Evolutionary conservation across 106 monocot genomes (phyloP), one percentile per base, ranked within the genome.

Genomic region (Platanthera zijinensis): DNA sequence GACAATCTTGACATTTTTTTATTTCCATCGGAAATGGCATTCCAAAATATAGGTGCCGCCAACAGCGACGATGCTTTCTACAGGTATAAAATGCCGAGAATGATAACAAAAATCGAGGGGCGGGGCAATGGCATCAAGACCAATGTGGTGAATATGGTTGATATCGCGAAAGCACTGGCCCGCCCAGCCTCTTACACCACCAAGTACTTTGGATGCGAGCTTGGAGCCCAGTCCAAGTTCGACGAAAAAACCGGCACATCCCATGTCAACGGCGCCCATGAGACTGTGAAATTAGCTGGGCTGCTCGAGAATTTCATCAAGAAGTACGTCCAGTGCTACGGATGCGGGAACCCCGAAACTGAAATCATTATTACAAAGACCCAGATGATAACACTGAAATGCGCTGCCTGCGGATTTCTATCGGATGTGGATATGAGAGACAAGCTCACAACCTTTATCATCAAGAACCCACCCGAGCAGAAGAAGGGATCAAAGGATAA

Each of bases 21-120:
- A n/a, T 28, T 9, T 57, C 28, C 30, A 72, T 28, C n/a, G 9
- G 52, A 79, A 78, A 93, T 93, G 90, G 84, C 90, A 56, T 62
- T 90, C 48, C 90, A 82, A 57, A 93, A 90, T 54, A 93, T 93
- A 48, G 93, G 93, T 63, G 93, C 93, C 54, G 74, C 83, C 71
- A 93, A 88, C 84, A 90, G 86, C 3, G 93, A 93, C 52, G 93
- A 90, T 83, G 93, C 93, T 83, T 93, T 93, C 68, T 93, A 93
- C 52, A 80, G 90, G 84, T 93, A 93, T 52, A 93, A 93, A 77
- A 93, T 93, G 93, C 88, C 93, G 7, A 93, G 69, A 78, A 93
- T 93, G 93, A 83, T 93, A 14, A 90, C 93, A 21, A 93, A 93
- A 83, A 88, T 93, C 8, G 93, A 93, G 84, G 90, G 93, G 0